phyloP scores from a whole-genome alignment of 1,284 basidiomycete species.

The Hortiboletus rubellus region DNA sequence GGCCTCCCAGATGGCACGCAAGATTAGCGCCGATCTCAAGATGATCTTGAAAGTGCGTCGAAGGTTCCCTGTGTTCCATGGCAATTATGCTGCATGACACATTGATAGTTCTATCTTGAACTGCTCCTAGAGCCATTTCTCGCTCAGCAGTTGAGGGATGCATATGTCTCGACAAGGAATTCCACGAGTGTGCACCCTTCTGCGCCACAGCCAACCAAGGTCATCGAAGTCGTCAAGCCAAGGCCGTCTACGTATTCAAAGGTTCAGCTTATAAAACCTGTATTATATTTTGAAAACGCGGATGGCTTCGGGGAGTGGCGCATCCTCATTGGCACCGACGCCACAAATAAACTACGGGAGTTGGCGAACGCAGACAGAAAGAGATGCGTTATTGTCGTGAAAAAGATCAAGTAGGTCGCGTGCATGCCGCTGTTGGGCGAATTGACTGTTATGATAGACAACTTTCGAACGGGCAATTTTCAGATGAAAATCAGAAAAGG shows the following conservation, averaged over 20 bases:
- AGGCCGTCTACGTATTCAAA: constrained; percentile 39
- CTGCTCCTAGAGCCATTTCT: constrained; percentile 5
- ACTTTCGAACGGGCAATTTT: constrained; percentile 66
- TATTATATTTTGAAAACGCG: constrained; percentile 51
- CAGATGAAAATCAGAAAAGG: constrained; percentile 66
- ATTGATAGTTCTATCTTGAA: constrained; percentile 26
- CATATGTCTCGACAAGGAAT: constrained; percentile 7
- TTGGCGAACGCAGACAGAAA: constrained; percentile 42
- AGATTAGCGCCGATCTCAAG: constrained; percentile 28
- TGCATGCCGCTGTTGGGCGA: background rate
- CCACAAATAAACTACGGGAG: constrained; percentile 44
- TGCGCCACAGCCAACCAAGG: background rate
- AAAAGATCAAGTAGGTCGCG: constrained; percentile 55
- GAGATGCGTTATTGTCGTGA: constrained; percentile 49
- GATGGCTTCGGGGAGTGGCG: constrained; percentile 55
- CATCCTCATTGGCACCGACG: constrained; percentile 48
- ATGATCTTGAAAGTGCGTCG: constrained; percentile 32
- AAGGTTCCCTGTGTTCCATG: background rate
- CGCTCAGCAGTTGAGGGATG: constrained; percentile 7
- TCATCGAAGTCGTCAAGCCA: background rate
- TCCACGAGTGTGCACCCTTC: no score
- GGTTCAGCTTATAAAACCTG: constrained; percentile 50
- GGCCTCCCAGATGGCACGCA: constrained; percentile 16
- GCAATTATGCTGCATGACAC: background rate
- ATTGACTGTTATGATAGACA: constrained; percentile 43